Conservation (phyloP, 257 asterid species). For the Scutellaria galericulata region DNA sequence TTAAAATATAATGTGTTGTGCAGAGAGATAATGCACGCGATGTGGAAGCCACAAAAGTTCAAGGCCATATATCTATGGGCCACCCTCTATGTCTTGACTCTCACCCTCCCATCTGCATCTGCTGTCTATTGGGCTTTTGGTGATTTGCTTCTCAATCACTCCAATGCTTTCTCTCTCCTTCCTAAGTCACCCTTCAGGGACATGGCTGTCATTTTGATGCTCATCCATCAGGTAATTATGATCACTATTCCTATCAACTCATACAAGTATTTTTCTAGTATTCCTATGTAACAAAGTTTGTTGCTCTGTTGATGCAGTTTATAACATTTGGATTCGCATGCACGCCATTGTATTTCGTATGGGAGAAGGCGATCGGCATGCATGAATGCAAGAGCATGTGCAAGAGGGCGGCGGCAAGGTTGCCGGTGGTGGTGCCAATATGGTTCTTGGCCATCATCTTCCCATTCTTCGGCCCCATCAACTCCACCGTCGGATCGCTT, state of each 20-base stretch:
- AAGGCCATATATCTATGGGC: constrained; percentile 84
- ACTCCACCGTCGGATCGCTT: constrained; percentile 89
- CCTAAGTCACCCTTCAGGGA: constrained; percentile 81
- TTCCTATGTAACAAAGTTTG: neutral
- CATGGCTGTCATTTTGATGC: constrained; percentile 95
- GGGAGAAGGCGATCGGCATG: constrained; percentile 96
- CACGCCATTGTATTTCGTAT: constrained; percentile 88
- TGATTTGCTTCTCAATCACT: constrained; percentile 82
- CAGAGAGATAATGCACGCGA: constrained; percentile 98
- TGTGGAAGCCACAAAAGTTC: constrained; percentile 98
- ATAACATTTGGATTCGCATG: constrained; percentile 98
- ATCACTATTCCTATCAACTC: neutral
- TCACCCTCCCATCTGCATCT: constrained; percentile 90
- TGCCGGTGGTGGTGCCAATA: constrained; percentile 89
- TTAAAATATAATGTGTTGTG: neutral
- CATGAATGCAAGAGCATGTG: constrained; percentile 93
- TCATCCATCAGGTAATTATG: constrained; percentile 78
- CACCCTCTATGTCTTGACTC: constrained; percentile 76
- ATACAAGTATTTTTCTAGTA: neutral
- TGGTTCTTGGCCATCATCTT: constrained; percentile 94
- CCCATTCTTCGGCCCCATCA: constrained; percentile 96
- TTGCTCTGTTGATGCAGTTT: constrained; percentile 53
- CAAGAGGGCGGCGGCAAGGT: constrained; percentile 77
- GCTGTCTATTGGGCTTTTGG: constrained; percentile 98
- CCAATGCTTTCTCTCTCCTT: constrained; percentile 89